These are phyloP conservation scores for Cicer chorassanicum DNA, from an alignment of 306 rosid species.

Conservation along the genomic window DNA sequence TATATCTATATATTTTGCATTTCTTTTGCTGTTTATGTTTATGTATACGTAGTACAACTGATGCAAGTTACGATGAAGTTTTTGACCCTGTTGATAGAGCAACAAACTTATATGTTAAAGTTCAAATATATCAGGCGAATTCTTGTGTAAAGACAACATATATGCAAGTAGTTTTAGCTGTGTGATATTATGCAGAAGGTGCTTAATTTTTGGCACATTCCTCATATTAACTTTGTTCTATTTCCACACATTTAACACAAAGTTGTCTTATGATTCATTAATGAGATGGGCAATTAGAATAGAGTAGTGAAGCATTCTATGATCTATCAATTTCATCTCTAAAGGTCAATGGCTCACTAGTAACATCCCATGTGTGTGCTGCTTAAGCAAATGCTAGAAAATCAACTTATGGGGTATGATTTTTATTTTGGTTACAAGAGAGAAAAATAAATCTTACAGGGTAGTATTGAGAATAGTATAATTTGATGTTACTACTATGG, in stretches of 20 bases:
- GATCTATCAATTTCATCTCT: neutral
- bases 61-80: slow-evolving; percentile 40
- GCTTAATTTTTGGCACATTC: slow-evolving; percentile 25
- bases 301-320: slow-evolving; percentile 25
- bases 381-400: slow-evolving; percentile 1
- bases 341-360: neutral
- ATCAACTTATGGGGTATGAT: neutral
- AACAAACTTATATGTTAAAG: slow-evolving; percentile 29
- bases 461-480: slow-evolving; percentile 1
- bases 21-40: slow-evolving; percentile 40
- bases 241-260: slow-evolving; percentile 1
- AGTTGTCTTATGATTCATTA: slow-evolving; percentile 15
- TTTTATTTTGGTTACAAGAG: neutral
- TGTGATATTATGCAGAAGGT: slow-evolving; percentile 38
- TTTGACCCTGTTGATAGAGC: slow-evolving; percentile 42
- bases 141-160: slow-evolving; percentile 38
- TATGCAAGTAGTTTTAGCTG: slow-evolving; percentile 25
- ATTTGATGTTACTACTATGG: slow-evolving; percentile 50
- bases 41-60: slow-evolving; percentile 44
- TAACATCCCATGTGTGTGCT: neutral
- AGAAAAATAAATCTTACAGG: neutral
- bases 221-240: neutral
- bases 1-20: slow-evolving; percentile 37
- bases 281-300: neutral
- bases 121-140: slow-evolving; percentile 34